Evolutionary conservation across 805 yeast genomes (phyloP), one percentile per base, ranked within the genome.

Genomic region (Isabelozyma heimii): DNA sequence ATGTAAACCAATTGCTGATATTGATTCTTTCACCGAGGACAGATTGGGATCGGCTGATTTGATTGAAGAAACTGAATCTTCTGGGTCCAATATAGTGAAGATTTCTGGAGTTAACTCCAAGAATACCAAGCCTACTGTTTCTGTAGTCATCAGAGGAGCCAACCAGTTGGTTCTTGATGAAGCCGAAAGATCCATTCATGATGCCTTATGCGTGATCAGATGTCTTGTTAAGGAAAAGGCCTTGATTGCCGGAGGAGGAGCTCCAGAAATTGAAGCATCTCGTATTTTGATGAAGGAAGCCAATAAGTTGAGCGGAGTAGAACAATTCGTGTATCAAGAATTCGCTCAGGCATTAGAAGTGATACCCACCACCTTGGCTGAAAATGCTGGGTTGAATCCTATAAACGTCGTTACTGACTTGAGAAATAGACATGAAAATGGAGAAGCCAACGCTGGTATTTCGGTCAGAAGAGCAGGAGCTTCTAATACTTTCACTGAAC

Each of bases 181-280:
- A 74, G 84, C 98, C 37, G 99, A 94, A 67, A 85, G 99, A 72
- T 91, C 98, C 3, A 75, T 94, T 54, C 99, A 94, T 63, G 99
- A 94, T 70, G 98, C 99, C 0, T 79, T 94, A 49, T 94, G 99
- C 79, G 99, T 92, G 48, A 77, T 87, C 53, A 75, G 96, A 66
- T 87, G 97, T 71, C 76, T 90, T 48, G 96, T 91, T 26, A 89
- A 90, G 64, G 90, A 89, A 66, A 86, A 81, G 62, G 96, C 91
- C 1, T 75, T 88, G 63, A 91, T 94, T 72, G 97, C 98, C 12
- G 99, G 99, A 60, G 99, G 99, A 54, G 99, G 98, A 60, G 98
- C 99, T 5, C 96, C 98, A 42, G 97, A 91, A 71, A 83, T 91
- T 55, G 97, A 91, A 74, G 85, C 89, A 7, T 83, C 97, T 9